These are phyloP conservation scores for Gossypium anomalum DNA, from an alignment of 345 rosid genomes.

Conservation along the genomic window DNA sequence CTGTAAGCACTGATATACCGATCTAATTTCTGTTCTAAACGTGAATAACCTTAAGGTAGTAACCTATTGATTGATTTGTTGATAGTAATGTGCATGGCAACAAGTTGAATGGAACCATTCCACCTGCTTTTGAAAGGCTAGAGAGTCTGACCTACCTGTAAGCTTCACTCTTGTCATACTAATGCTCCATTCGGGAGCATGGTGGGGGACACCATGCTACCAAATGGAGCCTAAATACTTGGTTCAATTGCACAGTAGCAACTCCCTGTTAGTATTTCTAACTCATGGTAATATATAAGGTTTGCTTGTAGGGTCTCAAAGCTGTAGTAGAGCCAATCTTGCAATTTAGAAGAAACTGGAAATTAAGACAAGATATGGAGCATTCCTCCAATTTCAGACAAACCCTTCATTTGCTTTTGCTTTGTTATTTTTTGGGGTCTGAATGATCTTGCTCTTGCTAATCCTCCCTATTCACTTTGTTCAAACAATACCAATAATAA, in stretches of 20 bases:
- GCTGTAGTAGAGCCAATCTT: neutral
- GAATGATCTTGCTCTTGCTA: conserved; percentile 11
- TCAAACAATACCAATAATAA: neutral
- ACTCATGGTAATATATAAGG: neutral
- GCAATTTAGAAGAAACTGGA: neutral
- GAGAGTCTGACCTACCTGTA: conserved; percentile 92
- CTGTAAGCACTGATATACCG: conserved; percentile 41
- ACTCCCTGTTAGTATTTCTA: neutral
- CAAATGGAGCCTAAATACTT: neutral
- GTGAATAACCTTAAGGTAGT: neutral
- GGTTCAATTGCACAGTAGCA: neutral
- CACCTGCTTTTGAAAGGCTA: conserved; percentile 69
- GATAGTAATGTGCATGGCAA: conserved; percentile 82
- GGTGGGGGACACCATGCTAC: neutral
- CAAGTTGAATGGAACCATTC: conserved; percentile 73
- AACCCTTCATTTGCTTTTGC: neutral
- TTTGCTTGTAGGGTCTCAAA: neutral
- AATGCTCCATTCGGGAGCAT: neutral
- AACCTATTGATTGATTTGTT: conserved; percentile 22
- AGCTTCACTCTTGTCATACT: conserved; percentile 24
- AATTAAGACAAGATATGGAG: neutral
- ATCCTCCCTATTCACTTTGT: conserved; percentile 15
- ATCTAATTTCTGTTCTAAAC: neutral
- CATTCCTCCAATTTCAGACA: neutral
- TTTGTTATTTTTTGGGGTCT: conserved; percentile 1